These are phyloP conservation scores for Penicillium desertorum DNA, from an alignment of 495 filamentous ascomycete species.

Conservation along the genomic window DNA sequence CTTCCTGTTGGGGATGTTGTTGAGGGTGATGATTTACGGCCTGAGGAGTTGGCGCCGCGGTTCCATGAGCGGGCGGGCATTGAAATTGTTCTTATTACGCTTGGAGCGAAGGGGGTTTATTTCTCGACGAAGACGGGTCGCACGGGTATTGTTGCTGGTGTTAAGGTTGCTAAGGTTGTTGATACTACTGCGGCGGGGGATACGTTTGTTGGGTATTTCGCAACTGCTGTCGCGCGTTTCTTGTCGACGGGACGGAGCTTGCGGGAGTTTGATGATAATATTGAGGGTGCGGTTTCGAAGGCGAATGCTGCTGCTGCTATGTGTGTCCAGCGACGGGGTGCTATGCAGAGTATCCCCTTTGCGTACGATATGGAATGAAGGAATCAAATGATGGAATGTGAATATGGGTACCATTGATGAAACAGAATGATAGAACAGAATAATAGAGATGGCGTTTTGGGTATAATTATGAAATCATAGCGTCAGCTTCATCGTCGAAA, in stretches of 20 bases:
- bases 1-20: constrained; percentile 13
- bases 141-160: constrained; percentile 45
- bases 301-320: constrained; percentile 29
- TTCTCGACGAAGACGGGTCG: constrained; percentile 40
- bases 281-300: constrained; percentile 20
- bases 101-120: constrained; percentile 66
- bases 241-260: constrained; percentile 16
- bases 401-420: constrained; percentile 1
- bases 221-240: constrained; percentile 23
- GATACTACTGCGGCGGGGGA: constrained; percentile 89
- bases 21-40: constrained; percentile 22
- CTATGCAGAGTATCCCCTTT: constrained; percentile 32
- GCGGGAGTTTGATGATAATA: constrained; percentile 25
- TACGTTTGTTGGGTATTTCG: constrained; percentile 66
- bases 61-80: constrained; percentile 61
- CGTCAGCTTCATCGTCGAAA: constrained; percentile 17
- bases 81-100: constrained; percentile 68
- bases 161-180: constrained; percentile 62
- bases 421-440: neutral
- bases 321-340: constrained; percentile 25
- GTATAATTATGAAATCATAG: constrained; percentile 17
- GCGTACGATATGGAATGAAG: constrained; percentile 24
- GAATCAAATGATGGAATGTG: neutral
- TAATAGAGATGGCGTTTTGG: constrained; percentile 4
- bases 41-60: constrained; percentile 42